These are phyloP conservation scores for Aureobasidium subglaciale DNA, from an alignment of 2,329 filamentous ascomycete species.

Conservation along the genomic window DNA sequence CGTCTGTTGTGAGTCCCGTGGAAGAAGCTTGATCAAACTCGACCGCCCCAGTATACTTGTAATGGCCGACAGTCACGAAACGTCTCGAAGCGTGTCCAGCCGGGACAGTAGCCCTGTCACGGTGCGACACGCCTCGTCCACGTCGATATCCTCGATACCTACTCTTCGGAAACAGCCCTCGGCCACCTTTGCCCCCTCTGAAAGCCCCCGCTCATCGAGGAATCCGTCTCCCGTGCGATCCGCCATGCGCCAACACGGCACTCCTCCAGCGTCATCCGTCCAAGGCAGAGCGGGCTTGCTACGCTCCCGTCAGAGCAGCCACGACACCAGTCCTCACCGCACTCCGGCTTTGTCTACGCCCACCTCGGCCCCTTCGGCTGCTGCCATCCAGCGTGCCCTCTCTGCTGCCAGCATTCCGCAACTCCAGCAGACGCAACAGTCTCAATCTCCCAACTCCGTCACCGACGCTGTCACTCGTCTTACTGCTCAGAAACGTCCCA, in stretches of 20 bases:
- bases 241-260: conserved; percentile 22
- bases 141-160: conserved; percentile 16
- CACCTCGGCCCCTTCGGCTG: conserved; percentile 49
- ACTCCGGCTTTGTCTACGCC: conserved; percentile 29
- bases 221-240: conserved; percentile 39
- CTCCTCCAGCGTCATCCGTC: conserved; percentile 18
- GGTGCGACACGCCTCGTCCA: conserved; percentile 15
- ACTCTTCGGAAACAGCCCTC: conserved; percentile 24
- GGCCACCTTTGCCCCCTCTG: conserved; percentile 25
- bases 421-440: conserved; percentile 37
- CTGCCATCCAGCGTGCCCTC: conserved; percentile 59
- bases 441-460: conserved; percentile 34
- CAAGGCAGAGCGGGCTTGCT: conserved; percentile 23
- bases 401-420: conserved; percentile 62
- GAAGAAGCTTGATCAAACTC: not conserved
- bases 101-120: conserved; percentile 19
- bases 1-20: not conserved
- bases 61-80: conserved; percentile 10
- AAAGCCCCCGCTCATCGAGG: conserved; percentile 40
- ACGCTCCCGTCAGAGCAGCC: conserved; percentile 39
- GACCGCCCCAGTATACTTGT: not conserved
- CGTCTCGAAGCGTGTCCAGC: conserved; percentile 14
- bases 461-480: conserved; percentile 57
- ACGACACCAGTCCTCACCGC: conserved; percentile 36
- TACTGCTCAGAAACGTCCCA: conserved; percentile 55